Percentiles rank a stretch among this genome's conserved stretches.
Evolutionary conservation across 1,284 basidiomycete genomes (phyloP).

Genomic region (Prillingera fragicola): DNA sequence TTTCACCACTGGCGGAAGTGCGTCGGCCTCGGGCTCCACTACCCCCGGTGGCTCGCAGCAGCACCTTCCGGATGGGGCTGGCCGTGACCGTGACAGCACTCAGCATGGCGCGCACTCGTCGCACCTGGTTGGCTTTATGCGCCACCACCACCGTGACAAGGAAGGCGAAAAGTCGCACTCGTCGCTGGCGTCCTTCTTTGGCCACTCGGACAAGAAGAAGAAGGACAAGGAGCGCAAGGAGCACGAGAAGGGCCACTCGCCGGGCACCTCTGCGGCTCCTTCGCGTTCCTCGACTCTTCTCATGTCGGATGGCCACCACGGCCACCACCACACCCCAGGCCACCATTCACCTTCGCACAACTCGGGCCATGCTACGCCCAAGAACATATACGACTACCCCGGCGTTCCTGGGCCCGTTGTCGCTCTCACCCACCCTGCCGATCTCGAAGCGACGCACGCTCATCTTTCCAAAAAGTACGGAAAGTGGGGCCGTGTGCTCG

Average conservation of each 20-base stretch:
- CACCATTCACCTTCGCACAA: slow-evolving; percentile 10
- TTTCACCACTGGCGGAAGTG: slow-evolving; percentile 18
- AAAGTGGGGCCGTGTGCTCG: slow-evolving; percentile 94
- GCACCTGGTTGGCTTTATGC: slow-evolving; percentile 48
- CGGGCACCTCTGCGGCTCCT: slow-evolving; percentile 32
- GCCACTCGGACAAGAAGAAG: slow-evolving; percentile 42
- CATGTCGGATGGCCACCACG: slow-evolving; percentile 18
- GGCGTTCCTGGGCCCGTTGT: slow-evolving; percentile 45
- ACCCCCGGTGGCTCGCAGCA: slow-evolving; percentile 12
- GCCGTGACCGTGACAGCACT: slow-evolving; percentile 17
- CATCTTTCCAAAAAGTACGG: slow-evolving; percentile 97
- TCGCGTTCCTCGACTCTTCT: slow-evolving; percentile 33
- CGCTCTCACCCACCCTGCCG: slow-evolving; percentile 41
- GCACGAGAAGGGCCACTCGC: slow-evolving; percentile 24
- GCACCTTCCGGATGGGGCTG: slow-evolving; percentile 6
- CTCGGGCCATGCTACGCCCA: slow-evolving; percentile 39
- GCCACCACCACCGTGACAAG: slow-evolving; percentile 46
- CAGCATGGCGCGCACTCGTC: slow-evolving; percentile 38
- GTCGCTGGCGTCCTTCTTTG: slow-evolving; percentile 46
- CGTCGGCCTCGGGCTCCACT: slow-evolving; percentile 9
- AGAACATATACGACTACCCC: slow-evolving; percentile 37
- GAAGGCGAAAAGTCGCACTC: slow-evolving; percentile 48
- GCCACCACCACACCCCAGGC: slow-evolving; percentile 3
- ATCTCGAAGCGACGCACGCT: slow-evolving; percentile 74
- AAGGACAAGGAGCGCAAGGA: slow-evolving; percentile 29